Base-by-base conservation (phyloP, 345 rosid species). In the Citrus maxima region DNA sequence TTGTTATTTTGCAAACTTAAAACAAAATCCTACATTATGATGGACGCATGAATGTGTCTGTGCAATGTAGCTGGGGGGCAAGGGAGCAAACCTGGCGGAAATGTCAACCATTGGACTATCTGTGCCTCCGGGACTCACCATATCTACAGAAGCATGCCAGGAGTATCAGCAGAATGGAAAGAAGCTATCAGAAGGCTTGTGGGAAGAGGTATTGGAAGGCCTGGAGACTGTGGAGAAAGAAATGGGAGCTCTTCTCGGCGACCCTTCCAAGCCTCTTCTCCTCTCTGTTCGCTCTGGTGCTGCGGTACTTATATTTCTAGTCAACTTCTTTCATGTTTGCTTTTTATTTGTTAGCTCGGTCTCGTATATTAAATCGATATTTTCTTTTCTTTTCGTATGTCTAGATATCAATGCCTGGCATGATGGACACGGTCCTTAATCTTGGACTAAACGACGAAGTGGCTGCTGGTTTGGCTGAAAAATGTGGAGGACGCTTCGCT, bases 351-450 rank as follows among this genome's bases (percentile, higher is more conserved):
- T 25, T 25, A 6, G 73, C 37, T 32, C 32, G 25, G 10, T 37
- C n/a, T 3, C 19, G 28, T 42, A 37, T 25, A 25, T 40, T 59
- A 2, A 22, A 16, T 21, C 22, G 18, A 37, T 14, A 42, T 30
- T 18, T 27, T n/a, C 8, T 30, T 9, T 27, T n/a, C 8, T 34
- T 34, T 22, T 22, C 32, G 22, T 64, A 28, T 79, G 56, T 82
- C 40, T 77, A 95, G 98, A 88, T 95, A 14, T 95, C 98, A 27
- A 95, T 93, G 98, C 99, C 98, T 37, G 99, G 99, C 40, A 95
- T 95, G 99, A 95, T 95, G 99, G 99, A 95, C 84, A 95, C 98
- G n/a, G 95, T 95, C 76, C 99, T 95, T 66, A 95, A 95, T 87
- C 93, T 95, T 42, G 99, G 99, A 49, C 84, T 93, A 55, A 93